Base-by-base conservation (phyloP, 2,329 filamentous ascomycete genomes). In the Chaetomiaceae sp. region DNA sequence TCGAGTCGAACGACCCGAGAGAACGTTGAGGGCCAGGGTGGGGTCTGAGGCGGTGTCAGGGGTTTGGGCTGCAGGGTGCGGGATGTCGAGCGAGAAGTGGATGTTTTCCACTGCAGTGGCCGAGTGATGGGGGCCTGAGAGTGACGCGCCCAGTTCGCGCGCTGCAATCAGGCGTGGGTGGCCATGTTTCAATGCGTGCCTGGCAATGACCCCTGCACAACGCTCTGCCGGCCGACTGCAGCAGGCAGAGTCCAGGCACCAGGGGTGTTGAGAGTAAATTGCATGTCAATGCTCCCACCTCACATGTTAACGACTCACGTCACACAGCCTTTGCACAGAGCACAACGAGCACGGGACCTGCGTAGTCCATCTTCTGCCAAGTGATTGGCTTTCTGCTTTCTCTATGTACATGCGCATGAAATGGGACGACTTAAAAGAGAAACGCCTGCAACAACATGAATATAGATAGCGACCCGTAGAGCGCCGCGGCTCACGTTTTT, bases 111-210 rank as follows among this genome's bases (percentile, higher is more conserved):
- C n/a, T 39, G 35, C 42, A 19, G 12, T n/a, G 14, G 15, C 34
- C 47, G 42, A 42, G 44, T 40, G 18, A 18, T 30, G 29, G 45
- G 26, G 33, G 37, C 38, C 50, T n/a, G n/a, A n/a, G 49, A 54
- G 49, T 49, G 49, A 55, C 52, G 52, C 55, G 51, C 52, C 50
- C 33, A 42, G 41, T 44, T 51, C 51, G 47, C 51, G 52, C 45
- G 6, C 12, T 50, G 48, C 22, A 38, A 40, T 46, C 37, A 42
- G 48, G 38, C 40, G 42, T 51, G 45, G 43, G 42, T 44, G 42
- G 32, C 34, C n/a, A n/a, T 44, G 48, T 57, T 53, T 53, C 51
- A 45, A 39, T 49, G 35, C 39, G 38, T 26, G 38, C 44, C 47
- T 44, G 38, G 30, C 22, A 34, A 38, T 45, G 9, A 9, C 22